Conservation (phyloP, 768 basidiomycete species). For the Hysterangium stoloniferum region DNA sequence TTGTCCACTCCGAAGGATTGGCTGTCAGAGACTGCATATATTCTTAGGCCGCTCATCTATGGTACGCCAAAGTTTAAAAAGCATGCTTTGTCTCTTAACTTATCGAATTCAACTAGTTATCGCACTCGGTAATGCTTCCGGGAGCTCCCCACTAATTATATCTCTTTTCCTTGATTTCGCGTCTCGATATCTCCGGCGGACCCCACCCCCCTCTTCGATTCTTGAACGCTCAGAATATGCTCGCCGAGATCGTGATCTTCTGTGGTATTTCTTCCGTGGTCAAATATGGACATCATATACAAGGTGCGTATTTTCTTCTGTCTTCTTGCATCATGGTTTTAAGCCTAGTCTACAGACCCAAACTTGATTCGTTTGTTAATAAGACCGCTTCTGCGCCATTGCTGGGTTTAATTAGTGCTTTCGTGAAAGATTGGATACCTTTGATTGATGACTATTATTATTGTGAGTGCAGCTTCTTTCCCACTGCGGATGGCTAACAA, state of each 20-base stretch:
- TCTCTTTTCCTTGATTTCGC: constrained; percentile 64
- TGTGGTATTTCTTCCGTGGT: constrained; percentile 82
- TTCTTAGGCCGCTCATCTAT: constrained; percentile 68
- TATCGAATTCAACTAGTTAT: constrained; percentile 1
- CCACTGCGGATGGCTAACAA: background rate
- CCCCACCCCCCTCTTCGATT: constrained; percentile 49
- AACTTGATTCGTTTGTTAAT: constrained; percentile 57
- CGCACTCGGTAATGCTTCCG: background rate
- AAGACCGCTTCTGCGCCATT: constrained; percentile 50
- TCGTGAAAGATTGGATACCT: constrained; percentile 82
- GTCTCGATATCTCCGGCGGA: constrained; percentile 66
- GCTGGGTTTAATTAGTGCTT: constrained; percentile 57
- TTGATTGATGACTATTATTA: constrained; percentile 88
- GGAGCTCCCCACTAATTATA: constrained; percentile 47
- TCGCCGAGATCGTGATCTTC: constrained; percentile 68
- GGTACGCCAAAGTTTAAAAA: constrained; percentile 36
- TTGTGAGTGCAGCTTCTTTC: constrained; percentile 43
- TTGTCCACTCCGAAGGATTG: constrained; percentile 63
- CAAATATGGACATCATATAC: constrained; percentile 80
- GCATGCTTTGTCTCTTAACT: constrained; percentile 11
- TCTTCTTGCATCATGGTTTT: background rate
- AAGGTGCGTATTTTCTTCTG: constrained; percentile 34
- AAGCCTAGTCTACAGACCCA: constrained; percentile 45
- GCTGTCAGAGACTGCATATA: constrained; percentile 64
- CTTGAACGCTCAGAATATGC: constrained; percentile 77